Percentiles rank a stretch among this genome's conserved stretches.
phyloP scores from a whole-genome alignment of 2,329 filamentous ascomycete species.

The Phyllosticta citrichinensis region DNA sequence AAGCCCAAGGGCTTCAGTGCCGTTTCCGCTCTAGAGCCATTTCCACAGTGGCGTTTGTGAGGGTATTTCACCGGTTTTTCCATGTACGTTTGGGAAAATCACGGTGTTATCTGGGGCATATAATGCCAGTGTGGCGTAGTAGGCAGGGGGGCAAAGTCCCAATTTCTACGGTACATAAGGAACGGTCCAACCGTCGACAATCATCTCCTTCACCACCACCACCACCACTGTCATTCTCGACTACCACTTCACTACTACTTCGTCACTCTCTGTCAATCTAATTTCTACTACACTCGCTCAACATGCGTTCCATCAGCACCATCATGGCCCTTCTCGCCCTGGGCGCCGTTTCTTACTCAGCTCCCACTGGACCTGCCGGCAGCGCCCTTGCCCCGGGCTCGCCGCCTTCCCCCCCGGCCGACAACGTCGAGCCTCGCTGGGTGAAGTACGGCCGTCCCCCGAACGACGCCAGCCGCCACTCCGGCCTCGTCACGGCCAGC shows the following conservation, averaged over 20 bases:
- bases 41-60: too few species aligned
- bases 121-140: too few species aligned
- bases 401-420: neutral
- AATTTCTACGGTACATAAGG: neutral
- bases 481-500: too few species aligned
- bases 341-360: conserved; percentile 5
- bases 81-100: too few species aligned
- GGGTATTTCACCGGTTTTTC: too few species aligned
- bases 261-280: neutral
- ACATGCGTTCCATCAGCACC: conserved; percentile 7
- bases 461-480: too few species aligned
- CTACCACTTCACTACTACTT: neutral
- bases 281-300: neutral
- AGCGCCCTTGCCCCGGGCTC: neutral
- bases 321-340: conserved; percentile 9
- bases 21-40: too few species aligned
- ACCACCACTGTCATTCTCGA: neutral
- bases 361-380: neutral
- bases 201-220: neutral
- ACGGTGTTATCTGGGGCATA: too few species aligned
- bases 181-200: neutral
- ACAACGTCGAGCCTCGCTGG: too few species aligned
- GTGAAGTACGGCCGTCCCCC: too few species aligned
- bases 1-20: neutral
- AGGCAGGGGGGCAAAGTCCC: too few species aligned